These are phyloP conservation scores for Ustilago shanxiensis DNA, from an alignment of 1,284 basidiomycete species.

Conservation along the genomic window DNA sequence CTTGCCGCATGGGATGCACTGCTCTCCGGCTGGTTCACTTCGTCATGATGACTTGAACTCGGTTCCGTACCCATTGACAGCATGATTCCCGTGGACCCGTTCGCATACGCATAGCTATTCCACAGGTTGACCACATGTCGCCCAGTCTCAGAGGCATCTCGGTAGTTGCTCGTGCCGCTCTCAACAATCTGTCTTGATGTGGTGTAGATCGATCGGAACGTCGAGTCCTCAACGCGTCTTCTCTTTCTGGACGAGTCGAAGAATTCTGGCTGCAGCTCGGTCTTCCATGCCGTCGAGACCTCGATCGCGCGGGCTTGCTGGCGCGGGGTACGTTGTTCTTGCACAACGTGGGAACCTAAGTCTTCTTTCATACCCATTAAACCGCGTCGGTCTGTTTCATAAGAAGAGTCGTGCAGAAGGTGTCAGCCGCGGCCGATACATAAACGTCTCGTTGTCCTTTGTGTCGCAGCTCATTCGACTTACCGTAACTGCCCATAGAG, in stretches of 20 bases:
- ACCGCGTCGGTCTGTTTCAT: not conserved
- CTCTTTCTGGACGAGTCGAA: not conserved
- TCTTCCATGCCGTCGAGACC: not conserved
- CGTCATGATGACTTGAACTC: not conserved
- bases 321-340: not conserved
- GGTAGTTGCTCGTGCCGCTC: not conserved
- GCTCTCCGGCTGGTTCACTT: not conserved
- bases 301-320: not conserved
- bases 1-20: slow-evolving; percentile 2
- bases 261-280: not conserved
- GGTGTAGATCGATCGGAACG: slow-evolving; percentile 8
- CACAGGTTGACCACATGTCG: not conserved
- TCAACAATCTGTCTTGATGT: not conserved
- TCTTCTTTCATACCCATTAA: not conserved
- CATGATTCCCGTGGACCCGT: not conserved
- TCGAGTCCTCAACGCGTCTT: not conserved
- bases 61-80: not conserved
- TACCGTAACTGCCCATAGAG: not conserved
- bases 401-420: not conserved
- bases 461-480: not conserved
- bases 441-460: not conserved
- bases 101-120: not conserved
- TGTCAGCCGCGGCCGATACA: not conserved
- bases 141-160: not conserved
- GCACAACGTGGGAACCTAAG: not conserved